Conservation (phyloP, 306 rosid genomes). For the Astragalus membranaceus region DNA sequence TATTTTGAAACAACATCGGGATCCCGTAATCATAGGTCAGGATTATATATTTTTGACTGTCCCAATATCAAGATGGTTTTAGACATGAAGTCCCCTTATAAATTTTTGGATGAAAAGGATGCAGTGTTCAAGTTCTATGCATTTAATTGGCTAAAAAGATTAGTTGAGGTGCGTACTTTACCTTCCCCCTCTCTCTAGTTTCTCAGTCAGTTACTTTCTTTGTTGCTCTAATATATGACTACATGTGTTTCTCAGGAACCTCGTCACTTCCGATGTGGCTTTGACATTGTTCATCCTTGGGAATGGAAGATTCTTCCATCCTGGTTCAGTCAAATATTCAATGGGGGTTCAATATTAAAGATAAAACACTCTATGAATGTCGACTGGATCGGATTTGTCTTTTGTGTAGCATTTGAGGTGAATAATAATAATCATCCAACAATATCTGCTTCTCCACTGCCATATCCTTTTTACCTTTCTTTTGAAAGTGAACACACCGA, state of each 20-base stretch:
- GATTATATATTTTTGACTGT: constrained; percentile 1
- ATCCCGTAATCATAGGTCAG: neutral
- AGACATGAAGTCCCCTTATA: too few relatives aligned
- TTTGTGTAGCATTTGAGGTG: neutral
- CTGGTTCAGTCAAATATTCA: neutral
- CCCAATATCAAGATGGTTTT: neutral
- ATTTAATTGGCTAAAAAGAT: neutral
- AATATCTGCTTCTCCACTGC: neutral
- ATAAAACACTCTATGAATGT: neutral
- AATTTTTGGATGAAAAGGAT: too few relatives aligned
- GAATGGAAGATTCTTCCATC: neutral
- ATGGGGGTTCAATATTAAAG: neutral
- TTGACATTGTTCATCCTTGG: neutral
- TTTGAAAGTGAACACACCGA: neutral
- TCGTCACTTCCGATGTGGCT: constrained; percentile 12
- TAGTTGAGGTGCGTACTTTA: neutral
- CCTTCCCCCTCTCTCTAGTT: too few relatives aligned
- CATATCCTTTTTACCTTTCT: constrained; percentile 1
- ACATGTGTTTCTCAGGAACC: neutral
- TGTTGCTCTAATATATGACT: neutral
- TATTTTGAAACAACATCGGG: neutral
- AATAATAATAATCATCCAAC: neutral
- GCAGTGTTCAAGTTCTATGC: neutral
- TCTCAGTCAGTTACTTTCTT: too few relatives aligned
- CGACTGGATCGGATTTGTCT: neutral